Evolutionary conservation across 345 rosid species (phyloP), one percentile per base, ranked within the genome.

Genomic region (Citrus trifoliata): DNA sequence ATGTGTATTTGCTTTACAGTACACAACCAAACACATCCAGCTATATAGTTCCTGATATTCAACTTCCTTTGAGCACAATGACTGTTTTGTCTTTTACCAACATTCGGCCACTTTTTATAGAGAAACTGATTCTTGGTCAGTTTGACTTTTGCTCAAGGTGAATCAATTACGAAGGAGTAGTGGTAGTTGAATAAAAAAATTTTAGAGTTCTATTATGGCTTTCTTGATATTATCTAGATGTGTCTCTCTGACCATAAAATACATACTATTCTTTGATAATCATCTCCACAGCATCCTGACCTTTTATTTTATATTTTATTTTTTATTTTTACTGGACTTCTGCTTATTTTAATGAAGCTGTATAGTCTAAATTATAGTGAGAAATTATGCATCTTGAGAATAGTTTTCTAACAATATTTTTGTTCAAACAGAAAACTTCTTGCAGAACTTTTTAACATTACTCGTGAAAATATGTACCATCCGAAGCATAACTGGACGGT

Each of bases 401-500:
- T 37, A 51, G 21, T 42, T 67, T 22, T 71, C 71, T 66, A 10
- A 79, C 71, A 67, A 19, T 56, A 22, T 67, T 12, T 12, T 67
- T 37, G 40, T 86, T 76, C 35, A 7, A 78, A 80, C 95, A 94
- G 99, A 89, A 90, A 92, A 89, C 78, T 82, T 78, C 81, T 94
- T 58, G 92, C 86, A 46, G 82, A 83, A 70, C 81, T 89, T 63
- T 85, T 97, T 82, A 87, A 88, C 80, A 64, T 72, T 32, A 92
- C 87, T 30, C 87, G 87, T 19, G 95, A 92, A 58, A 86, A 90
- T 82, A 84, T 91, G 89, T 93, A 93, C 88, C 88, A 92, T 85
- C 95, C 94, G 30, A 91, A 81, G 80, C 91, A 74, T 72, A 86
- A 91, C 79, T 97, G 99, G 99, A 93, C 89, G 3, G 87, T 90